Percentiles rank a stretch among this genome's conserved stretches.
Conservation (phyloP, 768 basidiomycete species). For the Collybiopsis confluens region DNA sequence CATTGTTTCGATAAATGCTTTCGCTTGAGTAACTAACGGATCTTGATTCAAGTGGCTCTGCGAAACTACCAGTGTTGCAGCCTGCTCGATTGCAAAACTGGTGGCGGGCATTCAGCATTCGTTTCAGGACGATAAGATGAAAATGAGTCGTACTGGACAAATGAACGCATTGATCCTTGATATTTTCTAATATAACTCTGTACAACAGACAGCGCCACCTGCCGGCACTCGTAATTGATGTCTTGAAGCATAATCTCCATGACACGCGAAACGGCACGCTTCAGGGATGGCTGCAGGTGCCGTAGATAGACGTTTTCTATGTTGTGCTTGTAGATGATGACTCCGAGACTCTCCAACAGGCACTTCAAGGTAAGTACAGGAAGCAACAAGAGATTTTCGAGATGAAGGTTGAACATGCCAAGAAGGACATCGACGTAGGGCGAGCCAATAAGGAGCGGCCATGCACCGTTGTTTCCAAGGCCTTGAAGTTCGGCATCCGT, state of each 20-base stretch:
- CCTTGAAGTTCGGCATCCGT: slow-evolving; percentile 24
- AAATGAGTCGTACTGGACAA: slow-evolving; percentile 44
- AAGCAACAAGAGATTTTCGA: slow-evolving; percentile 39
- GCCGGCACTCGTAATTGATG: slow-evolving; percentile 63
- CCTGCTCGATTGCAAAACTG: slow-evolving; percentile 53
- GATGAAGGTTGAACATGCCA: slow-evolving; percentile 38
- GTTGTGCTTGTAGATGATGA: slow-evolving; percentile 72
- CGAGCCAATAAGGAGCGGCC: slow-evolving; percentile 52
- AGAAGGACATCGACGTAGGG: slow-evolving; percentile 60
- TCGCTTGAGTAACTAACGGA: slow-evolving; percentile 52
- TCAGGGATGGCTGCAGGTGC: slow-evolving; percentile 50
- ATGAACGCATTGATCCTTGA: slow-evolving; percentile 45
- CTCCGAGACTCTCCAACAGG: slow-evolving; percentile 58
- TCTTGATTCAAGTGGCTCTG: slow-evolving; percentile 53
- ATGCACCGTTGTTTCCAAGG: slow-evolving; percentile 35
- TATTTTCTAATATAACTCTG: slow-evolving; percentile 64
- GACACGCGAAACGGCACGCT: slow-evolving; percentile 46
- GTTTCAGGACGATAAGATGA: background rate
- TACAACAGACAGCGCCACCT: slow-evolving; percentile 55
- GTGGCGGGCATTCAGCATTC: background rate
- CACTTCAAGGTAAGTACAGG: slow-evolving; percentile 57
- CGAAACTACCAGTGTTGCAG: slow-evolving; percentile 41
- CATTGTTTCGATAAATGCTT: slow-evolving; percentile 47
- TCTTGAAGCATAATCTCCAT: slow-evolving; percentile 49
- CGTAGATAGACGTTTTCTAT: slow-evolving; percentile 51